Conservation (phyloP, 2,329 filamentous ascomycete species). For the Zymoseptoria passerinii region DNA sequence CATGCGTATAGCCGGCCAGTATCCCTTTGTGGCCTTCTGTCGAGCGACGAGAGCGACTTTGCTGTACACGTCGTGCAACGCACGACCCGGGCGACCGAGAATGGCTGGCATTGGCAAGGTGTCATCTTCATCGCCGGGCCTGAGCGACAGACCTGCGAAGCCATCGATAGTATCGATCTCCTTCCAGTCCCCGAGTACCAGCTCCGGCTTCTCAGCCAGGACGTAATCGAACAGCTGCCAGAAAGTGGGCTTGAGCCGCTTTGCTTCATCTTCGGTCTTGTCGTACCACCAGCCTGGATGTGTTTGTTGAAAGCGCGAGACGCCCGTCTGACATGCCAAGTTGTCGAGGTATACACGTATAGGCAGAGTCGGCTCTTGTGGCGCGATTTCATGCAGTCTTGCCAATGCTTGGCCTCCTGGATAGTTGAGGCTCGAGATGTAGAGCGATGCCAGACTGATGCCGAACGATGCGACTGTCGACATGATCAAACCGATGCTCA, state of each 20-base stretch:
- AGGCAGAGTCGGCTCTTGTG: conserved; percentile 7
- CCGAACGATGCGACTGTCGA: conserved; percentile 55
- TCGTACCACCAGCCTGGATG: conserved; percentile 47
- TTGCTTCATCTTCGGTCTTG: conserved; percentile 46
- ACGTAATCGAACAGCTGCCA: conserved; percentile 54
- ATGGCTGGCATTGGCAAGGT: conserved; percentile 13
- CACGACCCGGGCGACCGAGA: conserved; percentile 5
- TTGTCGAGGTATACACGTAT: conserved; percentile 49
- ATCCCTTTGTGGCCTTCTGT: conserved; percentile 38
- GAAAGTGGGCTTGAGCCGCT: conserved; percentile 44
- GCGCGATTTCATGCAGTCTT: conserved; percentile 30
- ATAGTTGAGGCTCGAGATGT: conserved; percentile 83
- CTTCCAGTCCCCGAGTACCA: conserved; percentile 45
- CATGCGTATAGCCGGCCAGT: conserved; percentile 49
- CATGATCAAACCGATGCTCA: conserved; percentile 47
- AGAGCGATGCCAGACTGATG: conserved; percentile 58
- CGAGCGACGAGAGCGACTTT: conserved; percentile 8
- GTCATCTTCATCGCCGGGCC: conserved; percentile 29
- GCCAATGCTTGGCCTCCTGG: conserved; percentile 75
- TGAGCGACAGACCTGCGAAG: conserved; percentile 44
- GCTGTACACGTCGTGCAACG: conserved; percentile 13
- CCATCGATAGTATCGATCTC: conserved; percentile 43
- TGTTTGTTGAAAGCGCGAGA: conserved; percentile 51
- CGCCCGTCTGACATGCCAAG: conserved; percentile 54
- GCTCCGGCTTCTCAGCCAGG: conserved; percentile 44